phyloP scores from a whole-genome alignment of 2,329 filamentous ascomycete genomes.

The Trichoderma sp. region DNA sequence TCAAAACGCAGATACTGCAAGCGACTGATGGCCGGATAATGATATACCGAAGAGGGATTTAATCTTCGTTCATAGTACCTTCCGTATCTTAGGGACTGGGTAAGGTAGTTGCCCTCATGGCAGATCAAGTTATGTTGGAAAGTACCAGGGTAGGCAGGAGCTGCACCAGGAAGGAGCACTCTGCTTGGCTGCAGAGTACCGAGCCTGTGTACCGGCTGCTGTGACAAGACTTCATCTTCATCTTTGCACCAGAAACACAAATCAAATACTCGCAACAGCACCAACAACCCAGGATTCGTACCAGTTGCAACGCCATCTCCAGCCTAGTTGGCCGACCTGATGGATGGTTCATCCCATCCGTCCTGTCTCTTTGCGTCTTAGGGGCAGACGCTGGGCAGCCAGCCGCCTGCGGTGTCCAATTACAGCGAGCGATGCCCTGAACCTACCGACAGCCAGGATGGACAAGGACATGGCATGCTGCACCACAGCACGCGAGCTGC shows the following conservation, averaged over 20 bases:
- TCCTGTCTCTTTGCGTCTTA: background rate
- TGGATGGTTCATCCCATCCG: constrained; percentile 14
- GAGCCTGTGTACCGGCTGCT: background rate
- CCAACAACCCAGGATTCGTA: background rate
- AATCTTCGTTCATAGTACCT: background rate
- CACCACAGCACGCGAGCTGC: constrained; percentile 25
- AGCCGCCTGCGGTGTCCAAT: constrained; percentile 18
- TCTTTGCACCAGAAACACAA: background rate
- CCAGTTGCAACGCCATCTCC: background rate
- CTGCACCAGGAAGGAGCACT: constrained; percentile 1
- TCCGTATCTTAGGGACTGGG: background rate
- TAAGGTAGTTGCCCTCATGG: background rate
- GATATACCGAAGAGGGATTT: background rate
- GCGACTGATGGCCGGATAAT: background rate
- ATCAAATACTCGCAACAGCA: background rate
- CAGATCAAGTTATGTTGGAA: background rate
- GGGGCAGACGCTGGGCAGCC: too few relatives aligned
- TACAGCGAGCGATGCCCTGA: constrained; percentile 8
- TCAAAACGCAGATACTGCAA: background rate
- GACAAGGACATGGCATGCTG: constrained; percentile 12
- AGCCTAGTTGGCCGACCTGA: background rate
- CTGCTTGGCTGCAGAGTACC: background rate
- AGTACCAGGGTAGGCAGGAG: background rate
- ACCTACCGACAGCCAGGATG: constrained; percentile 16
- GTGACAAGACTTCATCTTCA: background rate